Base-by-base conservation (phyloP, 2,329 filamentous ascomycete species). In the Penicillium sp. region DNA sequence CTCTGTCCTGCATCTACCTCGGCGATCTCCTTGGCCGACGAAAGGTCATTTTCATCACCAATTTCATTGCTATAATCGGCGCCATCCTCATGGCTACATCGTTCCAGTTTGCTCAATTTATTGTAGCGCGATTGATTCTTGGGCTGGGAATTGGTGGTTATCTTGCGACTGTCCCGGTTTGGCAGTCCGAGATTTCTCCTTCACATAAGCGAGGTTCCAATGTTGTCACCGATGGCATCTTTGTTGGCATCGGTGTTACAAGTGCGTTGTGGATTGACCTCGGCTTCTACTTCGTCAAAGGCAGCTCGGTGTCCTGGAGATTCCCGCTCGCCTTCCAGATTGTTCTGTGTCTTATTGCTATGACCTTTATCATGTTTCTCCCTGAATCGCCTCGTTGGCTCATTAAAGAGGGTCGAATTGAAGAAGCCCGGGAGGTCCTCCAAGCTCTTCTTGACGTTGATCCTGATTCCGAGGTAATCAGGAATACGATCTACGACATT, bases 221-320 rank as follows among this genome's bases (percentile, higher is more conserved):
- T 24, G 79, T 84, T 42, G 81, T 81, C 21, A 79, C 82, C 3
- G 79, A 81, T 56, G 54, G 54, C 6, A 56, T 52, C 19, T 56
- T 56, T 19, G 43, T 56, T 8, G 54, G 54, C 24, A 43, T 48
- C 31, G 54, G 59, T 46, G 9, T 56, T 39, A 56, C 49, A 14
- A 26, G 24, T n/a, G 75, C 79, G 49, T 73, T 79, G 4, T 82
- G 79, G 79, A 77, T 82, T 56, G 78, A 81, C 55, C 74, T 81
- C 26, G 79, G 77, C 14, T 74, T 74, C 57, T 75, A 70, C 52
- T 72, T 74, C 35, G 70, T 75, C 52, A 70, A 66, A 31, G 65
- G 59, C 1, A 73, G 66, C 52, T 73, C 73, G 1, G 71, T 77
- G n/a, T 71, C 76, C 21, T 80, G 78, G 77, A 71, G 78, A 27